These are phyloP conservation scores for Diplocarpon mali DNA, from an alignment of 2,329 filamentous ascomycete species.

Conservation along the genomic window DNA sequence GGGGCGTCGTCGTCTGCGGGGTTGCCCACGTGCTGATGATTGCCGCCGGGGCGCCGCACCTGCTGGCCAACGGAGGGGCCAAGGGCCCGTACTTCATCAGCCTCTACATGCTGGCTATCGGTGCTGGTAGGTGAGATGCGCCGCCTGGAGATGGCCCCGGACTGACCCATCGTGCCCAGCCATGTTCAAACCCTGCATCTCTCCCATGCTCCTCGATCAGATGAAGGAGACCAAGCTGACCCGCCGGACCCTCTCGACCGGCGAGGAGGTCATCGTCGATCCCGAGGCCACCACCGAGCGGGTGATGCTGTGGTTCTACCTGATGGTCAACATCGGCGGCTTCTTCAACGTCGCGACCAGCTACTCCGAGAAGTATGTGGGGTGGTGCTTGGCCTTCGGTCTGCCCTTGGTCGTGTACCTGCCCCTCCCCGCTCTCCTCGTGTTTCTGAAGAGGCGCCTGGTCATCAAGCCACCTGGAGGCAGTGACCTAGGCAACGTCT, in stretches of 20 bases:
- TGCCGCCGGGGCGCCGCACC: constrained; percentile 49
- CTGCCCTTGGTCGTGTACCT: constrained; percentile 49
- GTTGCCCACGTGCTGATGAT: constrained; percentile 51
- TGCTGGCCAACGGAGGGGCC: constrained; percentile 49
- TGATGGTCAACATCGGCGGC: constrained; percentile 58
- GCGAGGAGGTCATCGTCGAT: constrained; percentile 50
- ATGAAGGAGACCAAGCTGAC: constrained; percentile 32
- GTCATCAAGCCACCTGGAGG: constrained; percentile 33
- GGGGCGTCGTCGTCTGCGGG: constrained; percentile 39
- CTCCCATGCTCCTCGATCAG: constrained; percentile 51
- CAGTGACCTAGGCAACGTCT: constrained; percentile 35
- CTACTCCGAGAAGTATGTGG: constrained; percentile 36
- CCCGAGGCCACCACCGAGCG: constrained; percentile 45
- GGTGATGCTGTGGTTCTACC: constrained; percentile 43
- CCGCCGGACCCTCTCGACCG: constrained; percentile 36
- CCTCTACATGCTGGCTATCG: constrained; percentile 21
- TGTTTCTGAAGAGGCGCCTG: constrained; percentile 29
- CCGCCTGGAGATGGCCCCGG: constrained; percentile 40
- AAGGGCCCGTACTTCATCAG: constrained; percentile 34
- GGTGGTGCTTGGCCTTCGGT: constrained; percentile 38
- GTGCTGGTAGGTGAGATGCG: constrained; percentile 27
- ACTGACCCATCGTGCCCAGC: constrained; percentile 50
- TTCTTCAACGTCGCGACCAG: constrained; percentile 33
- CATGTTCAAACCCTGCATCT: constrained; percentile 63
- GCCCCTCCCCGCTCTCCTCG: constrained; percentile 41